Percentiles rank a stretch among this genome's conserved stretches.
phyloP scores from a whole-genome alignment of 2,329 filamentous ascomycete species.

The Microdochium trichocladiopsis region DNA sequence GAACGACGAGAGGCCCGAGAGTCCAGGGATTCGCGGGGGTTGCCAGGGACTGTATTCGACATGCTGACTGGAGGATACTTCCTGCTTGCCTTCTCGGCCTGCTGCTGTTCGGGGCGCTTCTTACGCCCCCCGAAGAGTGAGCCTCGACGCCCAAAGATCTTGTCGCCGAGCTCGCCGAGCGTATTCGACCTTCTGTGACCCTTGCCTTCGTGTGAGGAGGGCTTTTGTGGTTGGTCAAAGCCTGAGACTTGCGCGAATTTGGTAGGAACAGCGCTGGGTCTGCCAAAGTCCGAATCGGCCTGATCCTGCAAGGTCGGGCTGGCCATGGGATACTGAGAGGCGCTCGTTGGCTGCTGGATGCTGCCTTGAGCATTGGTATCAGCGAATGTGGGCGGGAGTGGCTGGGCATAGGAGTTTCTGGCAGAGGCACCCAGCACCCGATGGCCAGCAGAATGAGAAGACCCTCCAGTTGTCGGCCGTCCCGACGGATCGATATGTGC shows the following conservation, averaged over 20 bases:
- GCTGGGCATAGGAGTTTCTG: slow-evolving; percentile 79
- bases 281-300: slow-evolving; percentile 43
- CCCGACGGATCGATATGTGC: slow-evolving; percentile 24
- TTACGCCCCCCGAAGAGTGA: slow-evolving; percentile 65
- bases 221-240: slow-evolving; percentile 47
- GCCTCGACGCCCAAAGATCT: slow-evolving; percentile 75
- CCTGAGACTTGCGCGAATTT: slow-evolving; percentile 54
- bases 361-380: slow-evolving; percentile 84
- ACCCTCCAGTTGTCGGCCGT: slow-evolving; percentile 39
- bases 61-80: slow-evolving; percentile 90
- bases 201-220: slow-evolving; percentile 31
- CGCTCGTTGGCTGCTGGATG: slow-evolving; percentile 71
- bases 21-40: slow-evolving; percentile 60
- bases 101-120: slow-evolving; percentile 22
- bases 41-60: slow-evolving; percentile 60
- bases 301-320: slow-evolving; percentile 53
- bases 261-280: slow-evolving; percentile 52
- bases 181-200: slow-evolving; percentile 67
- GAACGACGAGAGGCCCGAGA: slow-evolving; percentile 61
- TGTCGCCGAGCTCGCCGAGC: slow-evolving; percentile 75
- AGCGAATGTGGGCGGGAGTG: slow-evolving; percentile 77
- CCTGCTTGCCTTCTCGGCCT: slow-evolving; percentile 51
- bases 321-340: slow-evolving; percentile 64
- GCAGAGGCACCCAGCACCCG: slow-evolving; percentile 32
- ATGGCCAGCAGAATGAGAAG: slow-evolving; percentile 47